Conservation (phyloP, 2,329 filamentous ascomycete genomes). For the Aspergillus ruber region DNA sequence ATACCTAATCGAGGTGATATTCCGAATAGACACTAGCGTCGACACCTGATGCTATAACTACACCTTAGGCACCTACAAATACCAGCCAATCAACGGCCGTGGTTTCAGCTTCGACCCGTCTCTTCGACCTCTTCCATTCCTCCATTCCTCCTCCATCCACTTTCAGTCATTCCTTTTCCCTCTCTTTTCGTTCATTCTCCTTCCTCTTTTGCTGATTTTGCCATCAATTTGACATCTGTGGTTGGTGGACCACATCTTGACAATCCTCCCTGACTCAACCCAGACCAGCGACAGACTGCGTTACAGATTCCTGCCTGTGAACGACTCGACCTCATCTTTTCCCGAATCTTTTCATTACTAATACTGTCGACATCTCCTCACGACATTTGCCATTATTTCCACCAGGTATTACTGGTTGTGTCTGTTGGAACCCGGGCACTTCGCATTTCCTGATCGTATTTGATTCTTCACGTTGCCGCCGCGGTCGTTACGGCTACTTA, state of each 20-base stretch:
- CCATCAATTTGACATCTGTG: neutral
- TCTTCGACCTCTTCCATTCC: constrained; percentile 1
- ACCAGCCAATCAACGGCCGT: neutral
- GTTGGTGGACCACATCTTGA: neutral
- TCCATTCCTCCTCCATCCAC: constrained; percentile 1
- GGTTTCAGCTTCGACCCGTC: neutral
- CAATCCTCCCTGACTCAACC: neutral
- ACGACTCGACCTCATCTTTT: neutral
- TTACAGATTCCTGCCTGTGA: neutral
- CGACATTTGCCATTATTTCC: too few relatives aligned
- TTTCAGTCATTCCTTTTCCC: neutral
- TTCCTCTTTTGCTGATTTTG: neutral
- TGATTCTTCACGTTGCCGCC: too few relatives aligned
- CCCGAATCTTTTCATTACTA: neutral
- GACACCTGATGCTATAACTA: neutral
- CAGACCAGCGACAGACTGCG: neutral
- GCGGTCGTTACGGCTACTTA: too few relatives aligned
- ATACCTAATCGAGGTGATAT: neutral
- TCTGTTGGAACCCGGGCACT: too few relatives aligned
- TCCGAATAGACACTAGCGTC: neutral
- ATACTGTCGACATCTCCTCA: neutral
- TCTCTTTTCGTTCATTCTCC: constrained; percentile 1
- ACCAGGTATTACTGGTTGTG: too few relatives aligned
- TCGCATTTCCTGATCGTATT: too few relatives aligned
- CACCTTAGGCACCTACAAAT: constrained; percentile 10